phyloP scores from a whole-genome alignment of 768 basidiomycete genomes.

The Tricholoma sp. region DNA sequence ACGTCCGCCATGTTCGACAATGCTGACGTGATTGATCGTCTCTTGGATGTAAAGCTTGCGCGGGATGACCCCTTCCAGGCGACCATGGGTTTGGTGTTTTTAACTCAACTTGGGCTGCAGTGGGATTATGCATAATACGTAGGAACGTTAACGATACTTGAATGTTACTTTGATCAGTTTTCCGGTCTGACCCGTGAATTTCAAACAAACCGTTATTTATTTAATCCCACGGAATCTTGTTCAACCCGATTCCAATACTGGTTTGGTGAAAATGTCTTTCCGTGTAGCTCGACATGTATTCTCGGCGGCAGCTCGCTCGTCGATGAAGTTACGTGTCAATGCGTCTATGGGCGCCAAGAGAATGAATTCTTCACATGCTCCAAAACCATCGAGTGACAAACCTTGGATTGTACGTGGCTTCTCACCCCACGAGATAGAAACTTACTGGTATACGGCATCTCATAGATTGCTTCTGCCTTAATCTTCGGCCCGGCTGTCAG shows the following conservation, averaged over 20 bases:
- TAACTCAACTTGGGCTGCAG: conserved; percentile 32
- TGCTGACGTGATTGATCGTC: conserved; percentile 19
- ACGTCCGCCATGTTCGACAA: conserved; percentile 17
- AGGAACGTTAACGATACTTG: neutral
- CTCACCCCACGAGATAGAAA: conserved; percentile 7
- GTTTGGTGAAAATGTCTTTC: conserved; percentile 29
- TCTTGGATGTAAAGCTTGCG: conserved; percentile 31
- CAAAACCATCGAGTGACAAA: conserved; percentile 30
- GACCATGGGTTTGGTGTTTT: conserved; percentile 42
- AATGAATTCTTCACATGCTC: conserved; percentile 34
- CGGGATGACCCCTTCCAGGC: conserved; percentile 38
- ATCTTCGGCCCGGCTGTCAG: conserved; percentile 39
- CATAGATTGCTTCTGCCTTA: conserved; percentile 34
- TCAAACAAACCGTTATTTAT: conserved; percentile 5
- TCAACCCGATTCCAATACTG: conserved; percentile 6
- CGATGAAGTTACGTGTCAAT: conserved; percentile 15
- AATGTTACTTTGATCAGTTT: no score
- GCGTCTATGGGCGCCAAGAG: conserved; percentile 25
- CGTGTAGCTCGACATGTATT: conserved; percentile 32
- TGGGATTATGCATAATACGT: conserved; percentile 21
- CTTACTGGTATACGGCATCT: conserved; percentile 1
- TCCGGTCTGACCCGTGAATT: conserved; percentile 37
- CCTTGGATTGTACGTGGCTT: conserved; percentile 39
- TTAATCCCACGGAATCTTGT: conserved; percentile 10
- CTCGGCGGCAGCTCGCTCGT: conserved; percentile 27